phyloP scores from a whole-genome alignment of 2,329 filamentous ascomycete species.

The Whalleya microplaca region DNA sequence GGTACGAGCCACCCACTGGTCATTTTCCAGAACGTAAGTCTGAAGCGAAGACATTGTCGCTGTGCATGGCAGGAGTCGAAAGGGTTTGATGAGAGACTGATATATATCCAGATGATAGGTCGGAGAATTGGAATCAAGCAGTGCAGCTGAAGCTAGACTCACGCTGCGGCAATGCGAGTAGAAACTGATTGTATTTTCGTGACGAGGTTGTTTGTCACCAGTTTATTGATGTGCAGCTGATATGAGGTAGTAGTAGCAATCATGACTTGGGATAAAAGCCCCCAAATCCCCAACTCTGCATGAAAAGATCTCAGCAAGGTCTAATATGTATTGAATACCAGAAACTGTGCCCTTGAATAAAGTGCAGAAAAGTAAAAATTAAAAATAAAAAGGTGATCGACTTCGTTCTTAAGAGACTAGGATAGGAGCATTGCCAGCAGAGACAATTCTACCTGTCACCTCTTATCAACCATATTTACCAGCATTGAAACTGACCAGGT shows the following conservation, averaged over 20 bases:
- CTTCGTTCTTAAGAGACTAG: neutral
- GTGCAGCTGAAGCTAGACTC: too few species aligned
- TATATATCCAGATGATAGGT: neutral
- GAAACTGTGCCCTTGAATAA: too few species aligned
- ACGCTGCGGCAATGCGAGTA: neutral
- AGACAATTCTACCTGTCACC: neutral
- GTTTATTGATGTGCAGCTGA: neutral
- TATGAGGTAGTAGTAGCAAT: neutral
- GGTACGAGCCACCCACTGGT: slow-evolving; percentile 61
- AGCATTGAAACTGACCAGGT: neutral
- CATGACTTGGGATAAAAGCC: neutral
- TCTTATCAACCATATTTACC: neutral
- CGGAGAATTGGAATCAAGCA: neutral
- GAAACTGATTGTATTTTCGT: neutral
- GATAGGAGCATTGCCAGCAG: neutral
- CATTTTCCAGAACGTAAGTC: slow-evolving; percentile 56
- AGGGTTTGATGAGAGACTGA: neutral
- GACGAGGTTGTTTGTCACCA: neutral
- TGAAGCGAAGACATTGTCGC: slow-evolving; percentile 52
- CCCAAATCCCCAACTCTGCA: neutral
- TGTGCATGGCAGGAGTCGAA: neutral
- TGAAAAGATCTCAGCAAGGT: neutral
- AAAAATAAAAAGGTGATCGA: too few species aligned
- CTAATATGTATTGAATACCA: neutral
- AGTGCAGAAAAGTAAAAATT: too few species aligned